Evolutionary conservation across 1,284 basidiomycete genomes (phyloP), one percentile per base, ranked within the genome.

Genomic region (Ustilago cynodontis): DNA sequence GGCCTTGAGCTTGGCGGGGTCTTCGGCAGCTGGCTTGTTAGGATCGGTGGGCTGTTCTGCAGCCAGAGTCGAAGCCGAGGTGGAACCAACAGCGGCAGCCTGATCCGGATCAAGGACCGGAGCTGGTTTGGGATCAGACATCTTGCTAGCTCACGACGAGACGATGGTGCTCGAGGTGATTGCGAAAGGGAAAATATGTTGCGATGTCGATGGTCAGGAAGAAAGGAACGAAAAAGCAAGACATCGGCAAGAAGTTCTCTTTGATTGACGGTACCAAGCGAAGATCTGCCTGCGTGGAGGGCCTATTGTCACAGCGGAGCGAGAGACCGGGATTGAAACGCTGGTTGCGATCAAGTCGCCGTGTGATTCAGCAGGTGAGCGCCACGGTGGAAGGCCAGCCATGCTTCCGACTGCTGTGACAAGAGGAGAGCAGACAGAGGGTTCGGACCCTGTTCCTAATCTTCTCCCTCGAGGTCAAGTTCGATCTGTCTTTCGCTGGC

Each of bases 91-190:
- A 16, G 74, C 74, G 16, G 74, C 74, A 24, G 59, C 69, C 50
- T 77, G 74, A 24, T 77, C 74, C 31, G 74, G 74, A 22, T 77
- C 74, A 11, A 71, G 65, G 18, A 71, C 73, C 3, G 68, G 68
- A 24, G 68, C 63, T 18, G 63, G 49, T 41, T 62, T 60, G 50
- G 50, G 54, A 9, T 43, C 41, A 14, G 41, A 9, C 41, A 43
- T 43, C n/a, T 43, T 43, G 41, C 8, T 43, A 43, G 41, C n/a
- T 22, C 41, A 43, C 41, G 20, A 43, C 41, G 20, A 47, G 41
- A 58, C 41, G 53, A 18, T 55, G 53, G 13, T 24, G 26, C 47
- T 49, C 47, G 47, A 49, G n/a, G 41, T 20, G 29, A 24, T 24
- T 26, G 52, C 6, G 18, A 24, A n/a, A n/a, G n/a, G 7, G 14